Evolutionary conservation across 768 basidiomycete species (phyloP).

Genomic region (Tulasnella sp.): DNA sequence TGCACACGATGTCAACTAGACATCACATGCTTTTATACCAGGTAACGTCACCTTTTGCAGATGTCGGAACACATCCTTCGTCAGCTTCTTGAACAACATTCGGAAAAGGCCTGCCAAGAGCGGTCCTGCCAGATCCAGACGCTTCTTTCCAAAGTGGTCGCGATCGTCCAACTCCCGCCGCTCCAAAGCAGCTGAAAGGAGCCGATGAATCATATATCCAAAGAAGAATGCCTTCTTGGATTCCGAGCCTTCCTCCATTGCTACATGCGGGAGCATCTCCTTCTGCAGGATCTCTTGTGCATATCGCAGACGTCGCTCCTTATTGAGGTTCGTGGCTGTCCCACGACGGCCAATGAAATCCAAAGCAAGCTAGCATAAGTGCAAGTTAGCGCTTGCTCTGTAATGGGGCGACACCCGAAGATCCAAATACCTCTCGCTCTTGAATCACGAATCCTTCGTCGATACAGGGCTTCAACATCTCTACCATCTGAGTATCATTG

Average conservation of each 20-base stretch:
- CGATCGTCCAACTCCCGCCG: slow-evolving; percentile 94
- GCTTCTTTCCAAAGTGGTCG: slow-evolving; percentile 98
- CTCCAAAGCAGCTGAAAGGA: slow-evolving; percentile 86
- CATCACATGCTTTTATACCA: not conserved
- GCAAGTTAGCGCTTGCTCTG: slow-evolving; percentile 13
- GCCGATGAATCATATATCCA: slow-evolving; percentile 97
- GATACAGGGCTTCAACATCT: slow-evolving; percentile 96
- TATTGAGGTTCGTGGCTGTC: slow-evolving; percentile 81
- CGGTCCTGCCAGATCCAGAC: slow-evolving; percentile 91
- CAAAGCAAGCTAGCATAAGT: slow-evolving; percentile 45
- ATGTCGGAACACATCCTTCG: slow-evolving; percentile 93
- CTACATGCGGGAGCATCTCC: slow-evolving; percentile 96
- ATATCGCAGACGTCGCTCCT: slow-evolving; percentile 87
- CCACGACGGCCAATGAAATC: slow-evolving; percentile 99
- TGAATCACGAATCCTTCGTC: slow-evolving; percentile 98
- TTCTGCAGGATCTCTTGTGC: slow-evolving; percentile 97
- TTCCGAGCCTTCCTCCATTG: slow-evolving; percentile 90
- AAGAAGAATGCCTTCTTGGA: slow-evolving; percentile 99
- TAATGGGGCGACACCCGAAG: not conserved
- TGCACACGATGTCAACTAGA: not conserved
- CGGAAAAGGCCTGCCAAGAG: slow-evolving; percentile 94
- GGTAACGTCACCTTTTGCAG: slow-evolving; percentile 69
- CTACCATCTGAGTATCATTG: slow-evolving; percentile 91
- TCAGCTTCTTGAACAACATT: slow-evolving; percentile 93
- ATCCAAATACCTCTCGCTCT: slow-evolving; percentile 81